Evolutionary conservation across 2,329 filamentous ascomycete species (phyloP).

Genomic region (Scedosporium aurantiacum): DNA sequence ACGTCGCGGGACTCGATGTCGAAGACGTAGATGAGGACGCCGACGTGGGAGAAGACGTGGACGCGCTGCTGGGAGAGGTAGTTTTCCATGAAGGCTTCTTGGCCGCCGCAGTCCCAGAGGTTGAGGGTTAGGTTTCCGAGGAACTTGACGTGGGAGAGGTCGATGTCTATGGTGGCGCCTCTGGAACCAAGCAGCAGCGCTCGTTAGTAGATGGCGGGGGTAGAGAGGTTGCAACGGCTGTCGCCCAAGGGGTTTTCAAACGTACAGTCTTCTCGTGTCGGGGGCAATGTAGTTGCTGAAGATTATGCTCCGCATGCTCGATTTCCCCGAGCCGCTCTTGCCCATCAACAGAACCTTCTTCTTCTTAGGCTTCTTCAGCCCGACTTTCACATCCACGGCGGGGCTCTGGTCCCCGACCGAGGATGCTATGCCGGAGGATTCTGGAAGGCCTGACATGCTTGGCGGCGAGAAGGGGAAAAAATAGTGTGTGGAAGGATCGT

Average conservation of each 20-base stretch:
- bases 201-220: not conserved
- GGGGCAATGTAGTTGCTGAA: constrained; percentile 98
- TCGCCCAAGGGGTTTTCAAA: constrained; percentile 8
- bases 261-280: constrained; percentile 73
- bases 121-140: constrained; percentile 95
- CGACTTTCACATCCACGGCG: constrained; percentile 12
- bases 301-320: constrained; percentile 96
- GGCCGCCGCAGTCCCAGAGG: constrained; percentile 96
- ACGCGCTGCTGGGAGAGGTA: constrained; percentile 92
- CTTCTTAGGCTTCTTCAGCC: constrained; percentile 64
- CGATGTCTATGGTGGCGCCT: constrained; percentile 94
- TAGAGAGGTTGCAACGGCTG: no score
- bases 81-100: constrained; percentile 98
- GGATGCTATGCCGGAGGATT: not conserved
- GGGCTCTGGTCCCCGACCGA: not conserved
- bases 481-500: not conserved
- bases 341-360: constrained; percentile 86
- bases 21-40: constrained; percentile 97
- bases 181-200: constrained; percentile 21
- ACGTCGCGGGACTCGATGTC: constrained; percentile 95
- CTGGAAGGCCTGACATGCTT: constrained; percentile 3
- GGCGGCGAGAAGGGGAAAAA: not conserved
- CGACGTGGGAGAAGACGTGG: constrained; percentile 93
- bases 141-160: constrained; percentile 97
- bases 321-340: constrained; percentile 94